Conservation (phyloP, 106 monocot species). For the Allium fistulosum region DNA sequence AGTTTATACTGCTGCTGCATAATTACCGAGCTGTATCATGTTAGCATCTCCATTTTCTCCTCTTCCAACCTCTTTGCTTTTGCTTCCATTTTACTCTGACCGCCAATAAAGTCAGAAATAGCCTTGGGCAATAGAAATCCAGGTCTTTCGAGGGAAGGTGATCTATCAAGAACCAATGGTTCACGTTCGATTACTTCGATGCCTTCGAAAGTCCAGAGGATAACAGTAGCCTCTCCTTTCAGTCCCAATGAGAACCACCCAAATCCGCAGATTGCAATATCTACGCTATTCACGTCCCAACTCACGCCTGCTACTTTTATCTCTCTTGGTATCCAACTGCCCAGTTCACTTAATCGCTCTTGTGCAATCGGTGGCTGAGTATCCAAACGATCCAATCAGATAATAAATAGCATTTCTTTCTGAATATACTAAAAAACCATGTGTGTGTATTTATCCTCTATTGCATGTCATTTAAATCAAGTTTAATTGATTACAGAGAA, state of each 20-base stretch:
- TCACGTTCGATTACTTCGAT: conserved; percentile 64
- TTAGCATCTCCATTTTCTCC: conserved; percentile 21
- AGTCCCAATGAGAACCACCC: conserved; percentile 93
- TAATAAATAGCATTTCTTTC: too few relatives aligned
- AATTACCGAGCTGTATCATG: neutral
- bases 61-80: conserved; percentile 35
- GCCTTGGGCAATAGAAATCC: conserved; percentile 85
- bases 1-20: too few relatives aligned
- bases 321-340: conserved; percentile 54
- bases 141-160: conserved; percentile 67
- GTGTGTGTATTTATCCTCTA: too few relatives aligned
- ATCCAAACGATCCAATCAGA: neutral
- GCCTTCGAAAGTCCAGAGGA: conserved; percentile 80
- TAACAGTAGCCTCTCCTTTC: conserved; percentile 79
- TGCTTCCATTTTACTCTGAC: conserved; percentile 43
- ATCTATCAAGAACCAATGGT: conserved; percentile 74
- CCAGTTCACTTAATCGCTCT: conserved; percentile 63
- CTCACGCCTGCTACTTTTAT: conserved; percentile 68
- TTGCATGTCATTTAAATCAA: too few relatives aligned
- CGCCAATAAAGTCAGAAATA: conserved; percentile 65
- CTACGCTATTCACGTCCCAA: conserved; percentile 82
- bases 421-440: too few relatives aligned
- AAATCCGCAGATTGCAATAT: conserved; percentile 69
- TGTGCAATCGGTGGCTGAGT: conserved; percentile 69
- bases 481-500: too few relatives aligned